phyloP scores from a whole-genome alignment of 495 filamentous ascomycete species.

The Aspergillus panamensis region DNA sequence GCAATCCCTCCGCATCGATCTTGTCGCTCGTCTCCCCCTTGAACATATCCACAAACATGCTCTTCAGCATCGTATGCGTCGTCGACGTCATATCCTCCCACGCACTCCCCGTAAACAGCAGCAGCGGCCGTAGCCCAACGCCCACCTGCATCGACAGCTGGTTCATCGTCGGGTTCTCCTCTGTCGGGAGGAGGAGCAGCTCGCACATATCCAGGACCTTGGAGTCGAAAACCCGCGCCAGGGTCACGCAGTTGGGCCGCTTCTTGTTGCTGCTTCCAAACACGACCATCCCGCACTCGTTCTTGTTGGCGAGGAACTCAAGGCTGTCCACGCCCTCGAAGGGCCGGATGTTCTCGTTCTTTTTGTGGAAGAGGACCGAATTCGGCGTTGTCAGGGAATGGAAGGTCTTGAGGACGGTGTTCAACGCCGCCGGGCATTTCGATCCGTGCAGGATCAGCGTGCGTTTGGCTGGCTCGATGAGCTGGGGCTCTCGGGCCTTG shows the following conservation, averaged over 20 bases:
- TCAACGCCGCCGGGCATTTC: conserved; percentile 69
- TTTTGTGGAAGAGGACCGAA: conserved; percentile 86
- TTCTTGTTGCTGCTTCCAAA: conserved; percentile 88
- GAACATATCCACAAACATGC: conserved; percentile 86
- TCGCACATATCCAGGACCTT: conserved; percentile 93
- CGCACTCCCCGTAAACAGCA: conserved; percentile 77
- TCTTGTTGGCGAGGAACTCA: conserved; percentile 93
- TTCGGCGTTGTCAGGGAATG: conserved; percentile 74
- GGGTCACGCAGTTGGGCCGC: conserved; percentile 80
- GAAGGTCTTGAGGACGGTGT: conserved; percentile 78
- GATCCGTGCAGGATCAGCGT: conserved; percentile 83
- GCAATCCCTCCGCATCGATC: conserved; percentile 90
- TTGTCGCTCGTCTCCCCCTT: conserved; percentile 67
- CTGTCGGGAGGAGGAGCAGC: conserved; percentile 68
- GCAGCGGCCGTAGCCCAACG: conserved; percentile 68
- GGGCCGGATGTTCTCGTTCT: conserved; percentile 81
- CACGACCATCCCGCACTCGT: conserved; percentile 77
- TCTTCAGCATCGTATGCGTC: conserved; percentile 79
- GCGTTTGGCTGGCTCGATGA: conserved; percentile 80
- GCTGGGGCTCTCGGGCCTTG: conserved; percentile 86
- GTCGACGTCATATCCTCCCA: conserved; percentile 75
- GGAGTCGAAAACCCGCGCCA: conserved; percentile 76
- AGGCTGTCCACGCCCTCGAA: conserved; percentile 86
- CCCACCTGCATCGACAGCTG: conserved; percentile 76
- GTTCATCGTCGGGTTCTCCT: conserved; percentile 71